These are phyloP conservation scores for Talaromyces liani DNA, from an alignment of 495 filamentous ascomycete species.

Conservation along the genomic window DNA sequence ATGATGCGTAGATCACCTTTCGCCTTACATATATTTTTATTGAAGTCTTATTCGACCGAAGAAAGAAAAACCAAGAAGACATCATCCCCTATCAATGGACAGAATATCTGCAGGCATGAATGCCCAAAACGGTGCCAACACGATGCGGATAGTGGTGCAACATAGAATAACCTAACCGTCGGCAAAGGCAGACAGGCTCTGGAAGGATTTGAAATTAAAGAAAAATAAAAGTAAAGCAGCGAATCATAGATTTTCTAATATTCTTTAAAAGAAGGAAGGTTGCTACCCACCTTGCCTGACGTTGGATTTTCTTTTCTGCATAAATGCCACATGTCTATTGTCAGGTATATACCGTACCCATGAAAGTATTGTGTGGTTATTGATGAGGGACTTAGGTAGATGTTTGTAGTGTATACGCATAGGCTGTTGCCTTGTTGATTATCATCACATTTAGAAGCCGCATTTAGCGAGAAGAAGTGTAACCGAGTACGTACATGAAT, in stretches of 20 bases:
- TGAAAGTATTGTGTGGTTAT: neutral
- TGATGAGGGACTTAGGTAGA: neutral
- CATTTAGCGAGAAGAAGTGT: neutral
- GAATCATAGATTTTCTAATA: conserved; percentile 17
- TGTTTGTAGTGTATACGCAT: neutral
- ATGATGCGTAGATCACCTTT: neutral
- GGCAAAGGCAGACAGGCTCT: neutral
- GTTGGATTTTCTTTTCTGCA: neutral
- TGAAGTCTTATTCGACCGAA: neutral
- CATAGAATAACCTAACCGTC: neutral
- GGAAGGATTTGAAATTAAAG: neutral
- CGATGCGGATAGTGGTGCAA: neutral
- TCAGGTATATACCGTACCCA: neutral
- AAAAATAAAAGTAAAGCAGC: conserved; percentile 17
- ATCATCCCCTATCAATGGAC: neutral
- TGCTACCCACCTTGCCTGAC: conserved; percentile 7
- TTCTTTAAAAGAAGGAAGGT: conserved; percentile 7
- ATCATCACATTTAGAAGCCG: neutral
- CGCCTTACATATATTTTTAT: neutral
- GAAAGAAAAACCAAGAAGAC: neutral
- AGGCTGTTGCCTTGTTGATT: no score
- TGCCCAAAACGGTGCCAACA: conserved; percentile 24
- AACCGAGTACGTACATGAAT: neutral
- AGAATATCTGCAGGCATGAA: conserved; percentile 23
- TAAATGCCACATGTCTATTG: neutral